Evolutionary conservation across 176 grass and related monocot genomes (phyloP).

Genomic region (Oryza longistaminata): DNA sequence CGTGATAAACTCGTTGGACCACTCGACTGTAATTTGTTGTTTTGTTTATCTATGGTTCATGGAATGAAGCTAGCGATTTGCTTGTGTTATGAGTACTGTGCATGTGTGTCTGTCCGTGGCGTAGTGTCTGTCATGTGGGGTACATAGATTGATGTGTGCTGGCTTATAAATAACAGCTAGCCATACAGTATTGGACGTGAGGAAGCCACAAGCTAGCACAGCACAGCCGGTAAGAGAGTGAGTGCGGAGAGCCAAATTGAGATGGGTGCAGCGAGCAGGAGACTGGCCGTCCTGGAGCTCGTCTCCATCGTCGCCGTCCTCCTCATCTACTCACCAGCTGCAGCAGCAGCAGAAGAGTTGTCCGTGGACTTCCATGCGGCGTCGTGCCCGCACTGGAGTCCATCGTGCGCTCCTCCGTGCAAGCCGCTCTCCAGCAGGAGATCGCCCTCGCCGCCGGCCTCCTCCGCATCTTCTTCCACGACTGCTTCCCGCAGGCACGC

Average conservation of each 20-base stretch:
- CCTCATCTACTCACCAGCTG: neutral
- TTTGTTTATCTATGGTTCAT: too few species aligned
- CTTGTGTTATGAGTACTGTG: too few species aligned
- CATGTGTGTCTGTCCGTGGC: too few species aligned
- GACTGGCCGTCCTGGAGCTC: neutral
- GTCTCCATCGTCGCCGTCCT: neutral
- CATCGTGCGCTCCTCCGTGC: neutral
- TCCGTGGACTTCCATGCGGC: neutral
- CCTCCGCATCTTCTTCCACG: conserved; percentile 45
- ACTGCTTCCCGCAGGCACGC: conserved; percentile 32
- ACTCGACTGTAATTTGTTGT: too few species aligned
- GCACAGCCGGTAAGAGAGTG: neutral
- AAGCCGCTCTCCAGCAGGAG: neutral
- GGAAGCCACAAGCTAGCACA: neutral
- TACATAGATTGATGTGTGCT: too few species aligned
- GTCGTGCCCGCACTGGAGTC: neutral
- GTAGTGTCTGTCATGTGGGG: too few species aligned
- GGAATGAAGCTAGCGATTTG: too few species aligned
- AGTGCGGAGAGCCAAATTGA: neutral
- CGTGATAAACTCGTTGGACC: too few species aligned
- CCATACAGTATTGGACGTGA: neutral
- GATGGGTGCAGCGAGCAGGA: neutral
- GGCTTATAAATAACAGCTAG: neutral
- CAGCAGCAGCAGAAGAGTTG: neutral
- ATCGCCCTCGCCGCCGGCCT: conserved; percentile 32